Conservation (phyloP, 1,284 basidiomycete genomes). For the Rhodotorula sp. region DNA sequence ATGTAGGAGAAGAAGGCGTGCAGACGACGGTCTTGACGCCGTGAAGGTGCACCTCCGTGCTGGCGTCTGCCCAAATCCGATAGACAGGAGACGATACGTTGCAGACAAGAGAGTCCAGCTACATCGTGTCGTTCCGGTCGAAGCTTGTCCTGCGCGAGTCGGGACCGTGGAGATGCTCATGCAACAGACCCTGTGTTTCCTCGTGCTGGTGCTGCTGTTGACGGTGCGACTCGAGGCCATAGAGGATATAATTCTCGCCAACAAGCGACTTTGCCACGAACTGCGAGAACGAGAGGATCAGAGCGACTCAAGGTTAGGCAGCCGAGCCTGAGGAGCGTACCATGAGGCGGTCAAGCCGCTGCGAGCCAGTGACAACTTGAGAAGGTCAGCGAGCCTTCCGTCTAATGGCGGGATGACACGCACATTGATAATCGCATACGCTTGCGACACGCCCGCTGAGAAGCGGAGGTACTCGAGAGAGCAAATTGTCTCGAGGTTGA, state of each 20-base stretch:
- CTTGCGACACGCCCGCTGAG: conserved; percentile 30
- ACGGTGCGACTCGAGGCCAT: conserved; percentile 29
- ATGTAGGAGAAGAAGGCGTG: too few species aligned
- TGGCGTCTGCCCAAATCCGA: too few species aligned
- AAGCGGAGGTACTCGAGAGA: conserved; percentile 41
- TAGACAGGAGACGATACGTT: too few species aligned
- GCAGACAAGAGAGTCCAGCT: background rate
- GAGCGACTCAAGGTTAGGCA: too few species aligned
- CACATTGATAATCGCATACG: conserved; percentile 38
- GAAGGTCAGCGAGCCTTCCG: background rate
- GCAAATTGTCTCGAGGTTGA: conserved; percentile 38
- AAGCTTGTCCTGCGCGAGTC: conserved; percentile 27
- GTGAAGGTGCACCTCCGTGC: too few species aligned
- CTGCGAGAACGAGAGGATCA: conserved; percentile 2
- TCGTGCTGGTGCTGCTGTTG: background rate
- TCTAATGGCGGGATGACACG: background rate
- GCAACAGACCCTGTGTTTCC: background rate
- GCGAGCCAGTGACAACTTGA: background rate
- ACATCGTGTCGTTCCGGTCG: conserved; percentile 1
- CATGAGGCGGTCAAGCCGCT: conserved; percentile 37
- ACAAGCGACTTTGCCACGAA: conserved; percentile 40
- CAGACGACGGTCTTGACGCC: too few species aligned
- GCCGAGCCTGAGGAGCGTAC: background rate
- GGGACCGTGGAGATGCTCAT: conserved; percentile 1
- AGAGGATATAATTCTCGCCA: conserved; percentile 38